These are phyloP conservation scores for Populus euphratica DNA, from an alignment of 345 rosid genomes.

Conservation along the genomic window DNA sequence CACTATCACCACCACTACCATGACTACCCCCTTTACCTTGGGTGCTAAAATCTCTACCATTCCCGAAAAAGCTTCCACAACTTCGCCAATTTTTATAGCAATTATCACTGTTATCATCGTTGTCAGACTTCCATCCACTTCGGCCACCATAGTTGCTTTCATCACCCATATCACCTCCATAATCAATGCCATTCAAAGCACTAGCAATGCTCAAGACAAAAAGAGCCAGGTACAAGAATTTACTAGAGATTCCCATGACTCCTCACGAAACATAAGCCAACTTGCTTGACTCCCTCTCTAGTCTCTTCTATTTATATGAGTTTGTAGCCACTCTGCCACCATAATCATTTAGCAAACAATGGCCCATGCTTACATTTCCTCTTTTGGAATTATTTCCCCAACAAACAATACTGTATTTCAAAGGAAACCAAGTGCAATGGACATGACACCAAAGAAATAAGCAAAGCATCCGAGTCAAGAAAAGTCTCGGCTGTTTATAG, in stretches of 20 bases:
- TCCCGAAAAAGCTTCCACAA: conserved; percentile 45
- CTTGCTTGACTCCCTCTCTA: conserved; percentile 16
- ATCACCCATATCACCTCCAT: conserved; percentile 21
- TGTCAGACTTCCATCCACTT: conserved; percentile 9
- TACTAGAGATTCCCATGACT: conserved; percentile 5
- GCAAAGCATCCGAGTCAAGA: conserved; percentile 24
- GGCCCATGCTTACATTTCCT: too few relatives aligned
- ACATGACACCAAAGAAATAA: not conserved
- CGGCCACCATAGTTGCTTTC: conserved; percentile 16
- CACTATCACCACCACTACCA: too few relatives aligned
- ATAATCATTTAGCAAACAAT: too few relatives aligned
- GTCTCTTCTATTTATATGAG: conserved; percentile 34
- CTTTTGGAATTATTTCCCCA: not conserved
- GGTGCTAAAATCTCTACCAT: conserved; percentile 1
- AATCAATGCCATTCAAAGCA: conserved; percentile 17
- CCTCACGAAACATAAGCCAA: not conserved
- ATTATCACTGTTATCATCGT: conserved; percentile 21
- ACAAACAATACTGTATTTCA: conserved; percentile 17
- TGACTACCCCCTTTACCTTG: not conserved
- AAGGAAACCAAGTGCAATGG: conserved; percentile 21
- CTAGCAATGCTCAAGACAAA: conserved; percentile 28
- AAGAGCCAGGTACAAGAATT: conserved; percentile 18
- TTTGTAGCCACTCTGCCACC: too few relatives aligned
- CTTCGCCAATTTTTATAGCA: conserved; percentile 48
- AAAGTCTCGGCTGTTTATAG: not conserved